Percentiles rank a stretch among this genome's conserved stretches.
phyloP scores from a whole-genome alignment of 805 yeast genomes.

The Maudiozyma serrabonitensis region DNA sequence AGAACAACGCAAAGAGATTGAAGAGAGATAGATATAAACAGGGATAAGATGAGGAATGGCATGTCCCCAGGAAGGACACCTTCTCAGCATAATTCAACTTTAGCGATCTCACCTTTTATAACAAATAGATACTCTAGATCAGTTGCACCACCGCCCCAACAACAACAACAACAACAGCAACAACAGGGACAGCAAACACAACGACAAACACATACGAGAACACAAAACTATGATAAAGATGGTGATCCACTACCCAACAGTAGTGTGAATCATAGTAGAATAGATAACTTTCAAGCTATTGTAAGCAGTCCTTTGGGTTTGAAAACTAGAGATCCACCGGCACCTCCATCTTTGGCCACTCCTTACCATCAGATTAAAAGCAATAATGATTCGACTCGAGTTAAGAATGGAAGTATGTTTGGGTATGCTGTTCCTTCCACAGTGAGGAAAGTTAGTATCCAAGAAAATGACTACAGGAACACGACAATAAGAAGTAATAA shows the following conservation, averaged over 20 bases:
- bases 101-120: slow-evolving; percentile 63
- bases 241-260: not conserved
- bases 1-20: not conserved
- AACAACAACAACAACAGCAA: slow-evolving; percentile 6
- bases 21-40: not conserved
- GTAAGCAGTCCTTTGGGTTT: slow-evolving; percentile 23
- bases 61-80: slow-evolving; percentile 29
- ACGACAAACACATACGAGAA: slow-evolving; percentile 4
- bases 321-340: slow-evolving; percentile 7
- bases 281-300: slow-evolving; percentile 8
- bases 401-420: slow-evolving; percentile 18
- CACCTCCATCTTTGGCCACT: slow-evolving; percentile 30
- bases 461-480: slow-evolving; percentile 14
- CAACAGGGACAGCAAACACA: slow-evolving; percentile 5
- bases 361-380: slow-evolving; percentile 33
- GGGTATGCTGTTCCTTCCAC: slow-evolving; percentile 26
- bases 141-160: slow-evolving; percentile 16
- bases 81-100: slow-evolving; percentile 62
- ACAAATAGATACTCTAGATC: slow-evolving; percentile 19
- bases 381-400: slow-evolving; percentile 4
- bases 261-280: slow-evolving; percentile 3
- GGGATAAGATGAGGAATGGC: slow-evolving; percentile 6
- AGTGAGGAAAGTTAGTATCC: slow-evolving; percentile 21
- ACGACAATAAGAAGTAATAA: slow-evolving; percentile 3
- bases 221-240: slow-evolving; percentile 1